A percentile compares a stretch with the other conserved stretches of the same genome.
Evolutionary conservation across 78 protist species (phyloP).

Genomic region (Chrysochromulina tobinii): DNA sequence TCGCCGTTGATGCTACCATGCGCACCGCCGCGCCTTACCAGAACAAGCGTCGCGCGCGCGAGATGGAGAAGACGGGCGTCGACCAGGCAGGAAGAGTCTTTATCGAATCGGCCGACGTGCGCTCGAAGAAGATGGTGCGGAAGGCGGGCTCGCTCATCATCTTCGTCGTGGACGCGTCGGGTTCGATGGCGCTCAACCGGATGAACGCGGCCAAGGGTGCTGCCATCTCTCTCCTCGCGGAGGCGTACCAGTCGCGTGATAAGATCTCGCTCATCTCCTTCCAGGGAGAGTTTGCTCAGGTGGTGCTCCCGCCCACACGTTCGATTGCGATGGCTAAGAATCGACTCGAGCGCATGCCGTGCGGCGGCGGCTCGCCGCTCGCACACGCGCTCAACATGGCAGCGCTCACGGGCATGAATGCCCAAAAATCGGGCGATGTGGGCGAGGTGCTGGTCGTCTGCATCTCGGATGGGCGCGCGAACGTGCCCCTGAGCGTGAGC

Average conservation of each 20-base stretch:
- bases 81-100: not conserved
- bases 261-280: slow-evolving; percentile 39
- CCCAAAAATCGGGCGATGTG: slow-evolving; percentile 30
- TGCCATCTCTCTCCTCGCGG: slow-evolving; percentile 23
- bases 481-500: slow-evolving; percentile 34
- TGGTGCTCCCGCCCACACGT: slow-evolving; percentile 53
- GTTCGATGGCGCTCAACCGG: slow-evolving; percentile 60
- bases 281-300: slow-evolving; percentile 29
- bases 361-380: slow-evolving; percentile 60
- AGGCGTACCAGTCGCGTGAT: slow-evolving; percentile 49
- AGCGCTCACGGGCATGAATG: slow-evolving; percentile 27
- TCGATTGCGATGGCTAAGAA: slow-evolving; percentile 48
- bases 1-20: slow-evolving; percentile 57
- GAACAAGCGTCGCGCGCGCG: not conserved
- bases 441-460: slow-evolving; percentile 44
- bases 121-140: slow-evolving; percentile 44
- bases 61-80: too few relatives aligned
- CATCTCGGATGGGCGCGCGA: slow-evolving; percentile 55
- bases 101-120: slow-evolving; percentile 8
- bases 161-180: slow-evolving; percentile 57
- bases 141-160: slow-evolving; percentile 51
- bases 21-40: slow-evolving; percentile 59
- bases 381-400: slow-evolving; percentile 41
- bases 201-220: slow-evolving; percentile 57
- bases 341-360: slow-evolving; percentile 42